Conservation (phyloP, 2,329 filamentous ascomycete genomes). For the Samsoniella hepiali region DNA sequence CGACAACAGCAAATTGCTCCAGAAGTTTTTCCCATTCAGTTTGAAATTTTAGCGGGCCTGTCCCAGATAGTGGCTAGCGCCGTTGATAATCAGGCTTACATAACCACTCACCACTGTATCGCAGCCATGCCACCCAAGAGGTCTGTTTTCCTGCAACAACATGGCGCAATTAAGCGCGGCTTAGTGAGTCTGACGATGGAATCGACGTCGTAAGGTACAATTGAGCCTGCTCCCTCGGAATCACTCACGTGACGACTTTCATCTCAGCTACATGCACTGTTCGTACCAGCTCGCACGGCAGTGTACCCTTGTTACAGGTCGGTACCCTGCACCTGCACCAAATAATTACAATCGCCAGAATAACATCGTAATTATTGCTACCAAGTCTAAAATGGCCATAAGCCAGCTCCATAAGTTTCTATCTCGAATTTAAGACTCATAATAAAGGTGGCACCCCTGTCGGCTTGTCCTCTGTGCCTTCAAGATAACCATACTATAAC, state of each 20-base stretch:
- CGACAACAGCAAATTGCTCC: constrained; percentile 1
- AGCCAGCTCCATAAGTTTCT: constrained; percentile 16
- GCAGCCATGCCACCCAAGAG: not conserved
- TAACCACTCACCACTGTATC: not conserved
- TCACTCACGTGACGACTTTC: not conserved
- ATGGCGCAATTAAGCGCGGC: not conserved
- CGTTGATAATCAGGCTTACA: not conserved
- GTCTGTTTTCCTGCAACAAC: not conserved
- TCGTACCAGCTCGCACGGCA: not conserved
- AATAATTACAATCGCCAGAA: not conserved
- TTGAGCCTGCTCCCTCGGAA: too few species aligned
- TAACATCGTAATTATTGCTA: constrained; percentile 15
- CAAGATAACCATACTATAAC: constrained; percentile 20
- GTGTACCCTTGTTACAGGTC: not conserved
- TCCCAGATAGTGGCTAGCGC: not conserved
- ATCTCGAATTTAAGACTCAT: constrained; percentile 17
- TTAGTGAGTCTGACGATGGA: not conserved
- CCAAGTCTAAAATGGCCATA: constrained; percentile 16
- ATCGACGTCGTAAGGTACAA: too few species aligned
- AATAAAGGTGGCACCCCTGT: constrained; percentile 13
- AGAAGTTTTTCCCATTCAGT: constrained; percentile 14
- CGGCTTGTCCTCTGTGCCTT: not conserved
- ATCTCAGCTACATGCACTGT: not conserved
- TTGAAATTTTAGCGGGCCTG: constrained; percentile 15
- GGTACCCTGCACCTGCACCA: not conserved